Evolutionary conservation across 352 stramenopile genomes (phyloP).

Genomic region (Globisporangium ultimum): DNA sequence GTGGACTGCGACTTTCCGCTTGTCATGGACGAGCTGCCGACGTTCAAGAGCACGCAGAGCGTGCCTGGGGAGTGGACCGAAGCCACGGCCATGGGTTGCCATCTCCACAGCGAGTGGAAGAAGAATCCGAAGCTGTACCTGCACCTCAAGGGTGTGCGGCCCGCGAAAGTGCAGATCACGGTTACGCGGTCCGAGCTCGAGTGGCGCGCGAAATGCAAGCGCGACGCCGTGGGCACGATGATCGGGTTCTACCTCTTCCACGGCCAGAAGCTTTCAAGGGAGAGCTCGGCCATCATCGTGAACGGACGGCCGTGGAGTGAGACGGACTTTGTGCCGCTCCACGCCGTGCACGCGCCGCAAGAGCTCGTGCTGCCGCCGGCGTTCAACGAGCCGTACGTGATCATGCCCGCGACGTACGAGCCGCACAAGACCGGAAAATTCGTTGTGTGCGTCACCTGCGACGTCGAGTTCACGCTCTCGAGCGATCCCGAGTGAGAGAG

Average conservation of each 20-base stretch:
- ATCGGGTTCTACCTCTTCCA: constrained; percentile 89
- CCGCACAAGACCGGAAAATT: constrained; percentile 75
- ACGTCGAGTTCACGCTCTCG: constrained; percentile 76
- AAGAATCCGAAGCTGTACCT: constrained; percentile 87
- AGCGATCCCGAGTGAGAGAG: constrained; percentile 29
- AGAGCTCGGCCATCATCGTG: constrained; percentile 44
- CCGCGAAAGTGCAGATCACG: constrained; percentile 73
- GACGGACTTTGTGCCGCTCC: constrained; percentile 81
- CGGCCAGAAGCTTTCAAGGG: constrained; percentile 39
- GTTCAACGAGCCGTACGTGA: constrained; percentile 83
- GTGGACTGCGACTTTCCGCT: constrained; percentile 81
- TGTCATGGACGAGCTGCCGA: constrained; percentile 52
- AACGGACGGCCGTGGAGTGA: constrained; percentile 75
- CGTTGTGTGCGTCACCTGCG: constrained; percentile 79
- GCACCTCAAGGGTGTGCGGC: constrained; percentile 62
- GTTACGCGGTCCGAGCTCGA: constrained; percentile 79
- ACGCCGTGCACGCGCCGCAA: constrained; percentile 62
- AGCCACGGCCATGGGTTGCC: constrained; percentile 56
- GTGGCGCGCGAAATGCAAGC: constrained; percentile 79
- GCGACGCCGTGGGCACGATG: constrained; percentile 85
- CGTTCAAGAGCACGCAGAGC: constrained; percentile 67
- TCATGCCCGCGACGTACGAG: constrained; percentile 89
- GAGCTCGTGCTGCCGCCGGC: constrained; percentile 60
- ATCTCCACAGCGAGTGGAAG: constrained; percentile 83
- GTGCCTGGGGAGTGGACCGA: constrained; percentile 77